Percentiles rank a stretch among this genome's conserved stretches.
Evolutionary conservation across 805 yeast genomes (phyloP).

Genomic region (Spathaspora passalidarum): DNA sequence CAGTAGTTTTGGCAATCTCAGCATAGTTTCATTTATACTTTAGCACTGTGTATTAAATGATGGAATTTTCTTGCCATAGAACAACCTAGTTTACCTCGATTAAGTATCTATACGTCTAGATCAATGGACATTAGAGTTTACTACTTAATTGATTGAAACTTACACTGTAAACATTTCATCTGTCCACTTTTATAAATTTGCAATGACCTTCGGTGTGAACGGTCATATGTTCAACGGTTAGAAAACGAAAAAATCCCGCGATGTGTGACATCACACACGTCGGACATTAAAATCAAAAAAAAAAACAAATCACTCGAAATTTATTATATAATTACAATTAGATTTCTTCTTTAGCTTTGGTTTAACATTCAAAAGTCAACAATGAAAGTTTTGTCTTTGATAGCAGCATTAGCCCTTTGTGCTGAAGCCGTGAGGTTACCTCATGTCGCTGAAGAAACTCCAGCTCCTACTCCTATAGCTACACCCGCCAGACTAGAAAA

Average conservation of each 20-base stretch:
- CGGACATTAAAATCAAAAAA: not conserved
- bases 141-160: slow-evolving; percentile 16
- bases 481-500: slow-evolving; percentile 16
- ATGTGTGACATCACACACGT: slow-evolving; percentile 1
- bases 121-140: slow-evolving; percentile 15
- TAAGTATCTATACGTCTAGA: slow-evolving; percentile 17
- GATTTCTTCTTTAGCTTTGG: not conserved
- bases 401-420: not conserved
- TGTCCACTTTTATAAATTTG: too few relatives aligned
- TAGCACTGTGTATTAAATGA: slow-evolving; percentile 35
- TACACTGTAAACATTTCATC: slow-evolving; percentile 14
- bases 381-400: slow-evolving; percentile 1
- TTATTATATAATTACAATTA: not conserved
- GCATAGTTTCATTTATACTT: slow-evolving; percentile 45
- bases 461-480: slow-evolving; percentile 6
- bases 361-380: not conserved
- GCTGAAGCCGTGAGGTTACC: slow-evolving; percentile 1
- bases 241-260: slow-evolving; percentile 1
- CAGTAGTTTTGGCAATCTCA: slow-evolving; percentile 38
- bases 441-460: not conserved
- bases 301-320: slow-evolving; percentile 1
- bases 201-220: not conserved
- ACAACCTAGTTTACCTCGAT: slow-evolving; percentile 18
- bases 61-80: slow-evolving; percentile 45
- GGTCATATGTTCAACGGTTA: not conserved